phyloP scores from a whole-genome alignment of 768 basidiomycete genomes.

The Clavulina sp. region DNA sequence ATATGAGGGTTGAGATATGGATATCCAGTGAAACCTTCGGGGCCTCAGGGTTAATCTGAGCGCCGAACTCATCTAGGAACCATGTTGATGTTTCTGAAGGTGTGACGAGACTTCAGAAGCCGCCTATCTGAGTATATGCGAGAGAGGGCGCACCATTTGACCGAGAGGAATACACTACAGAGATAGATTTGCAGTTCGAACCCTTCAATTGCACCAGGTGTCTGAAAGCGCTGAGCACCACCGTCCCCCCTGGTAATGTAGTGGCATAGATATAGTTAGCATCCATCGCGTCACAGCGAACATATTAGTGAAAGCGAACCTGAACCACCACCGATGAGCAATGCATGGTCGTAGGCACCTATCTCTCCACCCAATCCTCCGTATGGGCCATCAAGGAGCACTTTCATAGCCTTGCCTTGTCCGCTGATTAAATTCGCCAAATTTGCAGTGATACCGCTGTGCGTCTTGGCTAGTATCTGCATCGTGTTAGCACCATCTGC shows the following conservation, averaged over 20 bases:
- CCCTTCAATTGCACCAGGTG: slow-evolving; percentile 17
- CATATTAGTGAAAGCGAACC: slow-evolving; percentile 4
- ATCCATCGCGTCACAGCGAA: slow-evolving; percentile 11
- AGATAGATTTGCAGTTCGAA: too few relatives aligned
- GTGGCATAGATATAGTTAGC: slow-evolving; percentile 4
- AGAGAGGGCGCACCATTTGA: too few relatives aligned
- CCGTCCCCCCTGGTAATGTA: slow-evolving; percentile 13
- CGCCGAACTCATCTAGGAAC: too few relatives aligned
- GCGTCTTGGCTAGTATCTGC: not conserved
- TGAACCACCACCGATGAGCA: slow-evolving; percentile 5
- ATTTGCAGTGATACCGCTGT: slow-evolving; percentile 1
- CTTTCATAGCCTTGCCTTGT: not conserved
- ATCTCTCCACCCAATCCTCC: not conserved
- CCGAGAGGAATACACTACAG: too few relatives aligned
- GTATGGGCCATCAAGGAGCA: slow-evolving; percentile 8
- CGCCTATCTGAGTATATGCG: too few relatives aligned
- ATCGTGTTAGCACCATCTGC: not conserved
- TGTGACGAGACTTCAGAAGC: too few relatives aligned
- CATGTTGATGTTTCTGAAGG: too few relatives aligned
- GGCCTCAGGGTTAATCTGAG: too few relatives aligned
- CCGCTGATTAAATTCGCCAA: not conserved
- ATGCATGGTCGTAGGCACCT: slow-evolving; percentile 4
- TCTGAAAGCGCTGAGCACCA: slow-evolving; percentile 16
- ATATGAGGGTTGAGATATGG: slow-evolving; percentile 12
- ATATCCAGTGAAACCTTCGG: slow-evolving; percentile 11